Percentiles rank a stretch among this genome's conserved stretches.
Evolutionary conservation across 495 filamentous ascomycete genomes (phyloP).

Genomic region (Hyaloscypha hepaticicola): DNA sequence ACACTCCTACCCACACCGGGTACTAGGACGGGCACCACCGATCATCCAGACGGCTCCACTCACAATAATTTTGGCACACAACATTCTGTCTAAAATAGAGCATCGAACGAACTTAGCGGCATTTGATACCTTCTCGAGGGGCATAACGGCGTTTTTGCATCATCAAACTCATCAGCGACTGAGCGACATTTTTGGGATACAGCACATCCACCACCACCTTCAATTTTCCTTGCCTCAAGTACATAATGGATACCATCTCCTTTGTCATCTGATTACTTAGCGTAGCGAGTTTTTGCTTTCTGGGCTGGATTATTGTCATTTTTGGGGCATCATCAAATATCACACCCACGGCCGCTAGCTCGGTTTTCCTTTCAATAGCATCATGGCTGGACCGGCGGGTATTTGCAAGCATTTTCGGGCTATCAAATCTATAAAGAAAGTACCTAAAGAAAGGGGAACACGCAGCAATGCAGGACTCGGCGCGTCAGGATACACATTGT

Average conservation of each 20-base stretch:
- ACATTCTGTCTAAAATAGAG: constrained; percentile 16
- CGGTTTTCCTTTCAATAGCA: constrained; percentile 30
- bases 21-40: constrained; percentile 31
- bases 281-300: constrained; percentile 33
- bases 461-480: constrained; percentile 37
- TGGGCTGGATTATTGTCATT: constrained; percentile 20
- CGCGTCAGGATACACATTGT: constrained; percentile 28
- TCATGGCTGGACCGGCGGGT: constrained; percentile 32
- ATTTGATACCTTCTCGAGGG: constrained; percentile 29
- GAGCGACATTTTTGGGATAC: constrained; percentile 33
- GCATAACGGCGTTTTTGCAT: constrained; percentile 32
- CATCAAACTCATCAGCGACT: constrained; percentile 31
- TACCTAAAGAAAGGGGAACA: constrained; percentile 30
- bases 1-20: constrained; percentile 27
- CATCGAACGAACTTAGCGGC: constrained; percentile 31
- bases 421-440: constrained; percentile 25
- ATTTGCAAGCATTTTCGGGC: constrained; percentile 29
- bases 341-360: constrained; percentile 30
- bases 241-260: constrained; percentile 36
- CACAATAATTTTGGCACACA: constrained; percentile 9
- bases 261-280: constrained; percentile 30
- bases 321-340: constrained; percentile 10
- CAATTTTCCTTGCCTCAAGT: constrained; percentile 26
- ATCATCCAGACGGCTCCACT: constrained; percentile 19
- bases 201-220: constrained; percentile 19